Base-by-base conservation (phyloP, 2,329 filamentous ascomycete species). In the Orbilia oligospora region DNA sequence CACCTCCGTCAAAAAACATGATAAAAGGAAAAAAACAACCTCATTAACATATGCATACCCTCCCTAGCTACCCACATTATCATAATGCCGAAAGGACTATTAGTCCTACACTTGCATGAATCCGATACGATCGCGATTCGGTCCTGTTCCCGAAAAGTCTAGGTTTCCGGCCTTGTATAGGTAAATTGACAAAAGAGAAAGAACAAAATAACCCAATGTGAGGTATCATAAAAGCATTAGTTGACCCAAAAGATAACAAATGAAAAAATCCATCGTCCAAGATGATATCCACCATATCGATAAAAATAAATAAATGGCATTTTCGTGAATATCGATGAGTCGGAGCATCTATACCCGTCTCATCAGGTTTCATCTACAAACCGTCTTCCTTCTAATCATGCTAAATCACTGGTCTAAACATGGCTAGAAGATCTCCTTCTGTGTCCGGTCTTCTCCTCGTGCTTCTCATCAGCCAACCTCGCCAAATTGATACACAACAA, bases 391-490 rank as follows among this genome's bases (percentile, higher is more conserved):
- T 4, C 27, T 6, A 30, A 20, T 14, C 30, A 38, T 41, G 6
- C 8, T 16, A 30, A 33, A 38, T 41, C 10, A 30, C 14, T 5
- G 12, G 16, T 44, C 33, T 71, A 78, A 38, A 72, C 75, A 20
- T 68, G 36, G 53, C 63, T 78, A 18, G 22, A 48, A 9, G 68
- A 72, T 38, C 75, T 33, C 41, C 75, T 63, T 18, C 75, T 55
- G 38, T 78, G 75, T 3, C 68, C 48, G 3, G 75, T 78, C 75
- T 78, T 78, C 64, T 78, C 75, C 27, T 78, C 75, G 46, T 78
- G 68, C 49, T 68, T 68, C 68, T 78, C 75, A 78, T 78, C 75
- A 2, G 75, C 75, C 68, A 66, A 36, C 18, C 68, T 51, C 12
- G 75, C 75, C 20, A 78, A 24, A 38, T 72, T 72, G 24, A 78